These are phyloP conservation scores for Apiospora kogelbergensis DNA, from an alignment of 2,329 filamentous ascomycete species.

Conservation along the genomic window DNA sequence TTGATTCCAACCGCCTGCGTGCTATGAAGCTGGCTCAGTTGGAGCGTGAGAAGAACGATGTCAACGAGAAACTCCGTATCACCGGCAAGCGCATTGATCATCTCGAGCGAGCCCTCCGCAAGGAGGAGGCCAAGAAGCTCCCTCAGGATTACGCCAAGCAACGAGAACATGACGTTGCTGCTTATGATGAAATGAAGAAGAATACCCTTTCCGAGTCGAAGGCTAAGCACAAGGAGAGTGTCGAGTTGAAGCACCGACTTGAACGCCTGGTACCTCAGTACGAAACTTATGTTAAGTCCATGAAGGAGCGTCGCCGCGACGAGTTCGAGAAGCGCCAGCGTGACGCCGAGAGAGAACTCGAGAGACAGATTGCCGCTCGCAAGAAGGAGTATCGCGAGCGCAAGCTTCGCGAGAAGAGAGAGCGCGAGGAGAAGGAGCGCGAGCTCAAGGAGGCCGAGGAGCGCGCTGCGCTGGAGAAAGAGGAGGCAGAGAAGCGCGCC, in stretches of 20 bases:
- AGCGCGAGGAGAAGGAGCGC: conserved; percentile 82
- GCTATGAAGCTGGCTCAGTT: conserved; percentile 93
- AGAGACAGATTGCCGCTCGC: conserved; percentile 85
- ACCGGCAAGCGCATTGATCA: conserved; percentile 96
- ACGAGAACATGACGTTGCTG: conserved; percentile 71
- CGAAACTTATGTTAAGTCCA: conserved; percentile 76
- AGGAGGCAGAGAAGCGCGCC: conserved; percentile 77
- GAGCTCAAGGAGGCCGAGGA: conserved; percentile 82
- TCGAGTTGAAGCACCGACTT: conserved; percentile 91
- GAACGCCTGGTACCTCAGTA: conserved; percentile 81
- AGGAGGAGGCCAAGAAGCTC: conserved; percentile 93
- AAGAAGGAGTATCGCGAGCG: conserved; percentile 87
- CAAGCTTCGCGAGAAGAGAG: conserved; percentile 77
- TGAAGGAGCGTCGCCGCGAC: conserved; percentile 85
- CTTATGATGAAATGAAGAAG: conserved; percentile 76
- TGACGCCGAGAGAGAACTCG: conserved; percentile 87
- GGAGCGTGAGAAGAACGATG: conserved; percentile 96
- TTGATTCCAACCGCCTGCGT: conserved; percentile 88
- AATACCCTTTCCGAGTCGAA: conserved; percentile 80
- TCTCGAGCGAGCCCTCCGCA: conserved; percentile 92
- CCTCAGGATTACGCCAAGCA: conserved; percentile 82
- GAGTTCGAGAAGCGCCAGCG: conserved; percentile 95
- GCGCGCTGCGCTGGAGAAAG: conserved; percentile 75
- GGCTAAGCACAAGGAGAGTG: conserved; percentile 86
- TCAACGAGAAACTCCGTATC: conserved; percentile 85